Evolutionary conservation across 768 basidiomycete genomes (phyloP), one percentile per base, ranked within the genome.

Genomic region (Boletus coccyginus): DNA sequence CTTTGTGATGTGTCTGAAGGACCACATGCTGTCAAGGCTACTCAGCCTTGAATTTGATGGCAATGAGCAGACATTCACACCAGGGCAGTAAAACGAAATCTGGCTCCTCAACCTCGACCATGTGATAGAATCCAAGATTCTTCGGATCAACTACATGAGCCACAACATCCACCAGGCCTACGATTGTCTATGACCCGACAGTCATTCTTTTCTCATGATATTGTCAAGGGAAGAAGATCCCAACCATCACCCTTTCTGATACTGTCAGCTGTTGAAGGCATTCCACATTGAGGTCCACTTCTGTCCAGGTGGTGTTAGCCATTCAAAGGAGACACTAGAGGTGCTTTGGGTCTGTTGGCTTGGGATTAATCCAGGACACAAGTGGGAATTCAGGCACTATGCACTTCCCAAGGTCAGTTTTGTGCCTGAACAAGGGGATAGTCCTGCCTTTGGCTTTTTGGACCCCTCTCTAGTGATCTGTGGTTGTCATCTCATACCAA

Each of bases 321-420:
- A 6, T 46, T 12, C 14, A 0, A 35, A 47, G 33, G 16, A 52
- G 27, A 45, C 3, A 1, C 8, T 46, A 13, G 44, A 56, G 12
- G 49, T 56, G 6, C 38, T 53, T 1, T 57, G 51, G 56, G 51
- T 56, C 21, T 7, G 12, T 43, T 56, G 55, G 55, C 17, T 56
- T 7, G 49, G 55, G 2, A 27, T 56, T 10, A 31, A 50, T 12
- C 41, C 35, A 21, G 42, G 41, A 9, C n/a, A 44, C 8, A 31
- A 19, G 16, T 55, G 55, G 55, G 43, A 36, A 1, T 46, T 56
- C 43, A 24, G 2, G 27, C 16, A 29, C 11, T 11, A 36, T 24
- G 3, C 8, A 4, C 46, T 51, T 9, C 43, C 49, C 3, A 56
- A 51, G 36, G 27, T 56, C 5, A 21, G 49, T 6, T 51, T 51